Evolutionary conservation across 257 asterid species (phyloP).

Genomic region (Solanum rostratum): DNA sequence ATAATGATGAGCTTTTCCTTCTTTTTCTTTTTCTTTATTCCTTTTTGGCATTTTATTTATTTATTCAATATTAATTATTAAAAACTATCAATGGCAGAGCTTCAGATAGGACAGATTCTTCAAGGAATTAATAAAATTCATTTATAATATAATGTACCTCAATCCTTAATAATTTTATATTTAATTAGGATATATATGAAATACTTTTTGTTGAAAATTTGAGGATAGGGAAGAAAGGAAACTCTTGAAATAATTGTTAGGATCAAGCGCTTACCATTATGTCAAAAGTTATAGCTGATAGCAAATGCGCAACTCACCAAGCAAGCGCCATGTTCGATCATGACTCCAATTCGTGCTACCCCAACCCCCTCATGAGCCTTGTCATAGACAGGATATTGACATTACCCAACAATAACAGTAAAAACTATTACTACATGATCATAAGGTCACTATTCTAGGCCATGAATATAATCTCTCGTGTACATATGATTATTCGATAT

Average conservation of each 20-base stretch:
- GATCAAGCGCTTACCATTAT: too few species aligned
- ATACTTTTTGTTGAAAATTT: neutral
- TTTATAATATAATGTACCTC: neutral
- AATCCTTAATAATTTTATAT: neutral
- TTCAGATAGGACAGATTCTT: neutral
- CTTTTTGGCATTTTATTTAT: neutral
- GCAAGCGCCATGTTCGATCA: too few species aligned
- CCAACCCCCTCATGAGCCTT: too few species aligned
- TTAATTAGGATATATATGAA: neutral
- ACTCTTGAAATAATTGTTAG: neutral
- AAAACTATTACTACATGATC: neutral
- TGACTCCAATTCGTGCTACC: too few species aligned
- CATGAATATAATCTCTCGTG: rapidly evolving
- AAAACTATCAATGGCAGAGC: neutral
- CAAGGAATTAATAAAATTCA: neutral
- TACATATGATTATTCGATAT: neutral
- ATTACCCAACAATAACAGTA: too few species aligned
- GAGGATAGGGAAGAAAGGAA: too few species aligned
- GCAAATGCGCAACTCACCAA: too few species aligned
- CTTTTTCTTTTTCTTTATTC: neutral
- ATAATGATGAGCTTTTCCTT: neutral
- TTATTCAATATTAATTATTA: neutral
- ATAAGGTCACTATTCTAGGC: rapidly evolving
- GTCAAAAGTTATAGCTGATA: too few species aligned
- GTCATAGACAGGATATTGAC: too few species aligned